These are phyloP conservation scores for Pyrus hybrid DNA, from an alignment of 331 rosid genomes.

Conservation along the genomic window DNA sequence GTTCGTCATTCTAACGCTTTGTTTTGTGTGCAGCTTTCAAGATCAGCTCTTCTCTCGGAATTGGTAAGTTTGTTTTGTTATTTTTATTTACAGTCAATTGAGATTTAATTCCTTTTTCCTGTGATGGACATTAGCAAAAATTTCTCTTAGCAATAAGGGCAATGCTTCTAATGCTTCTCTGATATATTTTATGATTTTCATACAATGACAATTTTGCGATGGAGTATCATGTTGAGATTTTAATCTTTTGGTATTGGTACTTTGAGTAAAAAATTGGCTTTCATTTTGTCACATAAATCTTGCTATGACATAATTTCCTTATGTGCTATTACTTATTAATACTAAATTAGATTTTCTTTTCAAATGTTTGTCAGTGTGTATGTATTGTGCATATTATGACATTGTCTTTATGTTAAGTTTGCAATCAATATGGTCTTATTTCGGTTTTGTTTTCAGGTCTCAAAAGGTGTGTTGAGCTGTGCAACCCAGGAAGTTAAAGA, in stretches of 20 bases:
- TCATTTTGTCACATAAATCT: not conserved
- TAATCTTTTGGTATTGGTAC: too few relatives aligned
- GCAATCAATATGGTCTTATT: not conserved
- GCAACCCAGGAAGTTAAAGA: conserved; percentile 95
- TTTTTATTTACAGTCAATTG: not conserved
- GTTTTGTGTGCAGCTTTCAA: conserved; percentile 54
- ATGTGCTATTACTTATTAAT: not conserved
- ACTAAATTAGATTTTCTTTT: not conserved
- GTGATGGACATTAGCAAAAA: not conserved
- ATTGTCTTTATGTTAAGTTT: not conserved
- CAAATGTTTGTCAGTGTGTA: not conserved
- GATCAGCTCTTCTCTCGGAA: conserved; percentile 78
- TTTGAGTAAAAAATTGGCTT: not conserved
- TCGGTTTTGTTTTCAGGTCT: conserved; percentile 33
- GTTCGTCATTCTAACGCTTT: conserved; percentile 2
- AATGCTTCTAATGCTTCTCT: too few relatives aligned
- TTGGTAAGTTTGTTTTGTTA: conserved; percentile 46
- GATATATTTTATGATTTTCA: not conserved
- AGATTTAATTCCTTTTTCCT: not conserved
- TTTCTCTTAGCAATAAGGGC: too few relatives aligned
- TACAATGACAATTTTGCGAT: not conserved
- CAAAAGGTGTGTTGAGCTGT: conserved; percentile 91
- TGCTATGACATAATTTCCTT: not conserved
- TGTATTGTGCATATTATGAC: not conserved
- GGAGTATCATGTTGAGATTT: not conserved